A percentile compares a stretch with the other conserved stretches of the same genome.
Conservation (phyloP, 2,329 filamentous ascomycete species). For the Zasmidium cellare region DNA sequence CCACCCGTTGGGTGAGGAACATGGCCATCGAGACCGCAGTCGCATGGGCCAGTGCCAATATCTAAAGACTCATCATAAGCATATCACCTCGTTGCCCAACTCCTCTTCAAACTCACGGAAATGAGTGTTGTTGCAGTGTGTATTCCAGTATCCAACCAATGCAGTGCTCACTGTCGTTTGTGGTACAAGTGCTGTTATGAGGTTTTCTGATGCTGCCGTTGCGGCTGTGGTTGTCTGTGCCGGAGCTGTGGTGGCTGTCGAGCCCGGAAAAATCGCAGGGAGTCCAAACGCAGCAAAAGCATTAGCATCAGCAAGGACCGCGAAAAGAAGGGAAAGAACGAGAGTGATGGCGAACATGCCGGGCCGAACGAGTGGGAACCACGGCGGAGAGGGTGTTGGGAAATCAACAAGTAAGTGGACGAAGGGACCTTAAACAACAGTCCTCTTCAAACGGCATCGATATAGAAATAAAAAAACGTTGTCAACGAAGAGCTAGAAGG, state of each 20-base stretch:
- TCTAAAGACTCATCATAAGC: not conserved
- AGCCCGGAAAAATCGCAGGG: not conserved
- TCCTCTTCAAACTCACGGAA: not conserved
- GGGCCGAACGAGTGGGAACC: conserved; percentile 2
- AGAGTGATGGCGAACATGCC: conserved; percentile 1
- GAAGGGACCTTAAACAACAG: not conserved
- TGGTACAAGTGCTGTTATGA: not conserved
- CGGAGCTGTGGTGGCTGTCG: not conserved
- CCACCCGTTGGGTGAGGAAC: not conserved
- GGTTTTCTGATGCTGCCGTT: not conserved
- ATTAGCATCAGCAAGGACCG: not conserved
- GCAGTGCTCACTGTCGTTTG: not conserved
- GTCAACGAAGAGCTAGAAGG: not conserved
- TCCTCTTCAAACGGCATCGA: not conserved
- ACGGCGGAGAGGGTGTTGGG: not conserved
- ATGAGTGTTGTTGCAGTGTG: not conserved
- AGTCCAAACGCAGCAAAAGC: not conserved
- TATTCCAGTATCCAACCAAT: not conserved
- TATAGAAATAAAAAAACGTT: not conserved
- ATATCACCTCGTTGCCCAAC: not conserved
- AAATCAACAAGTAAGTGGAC: not conserved
- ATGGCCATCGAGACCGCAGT: not conserved
- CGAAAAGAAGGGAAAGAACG: conserved; percentile 2
- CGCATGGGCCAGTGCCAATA: not conserved
- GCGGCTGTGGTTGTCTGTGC: not conserved